phyloP scores from a whole-genome alignment of 176 grass and related monocot species.

The Zea luxurians region DNA sequence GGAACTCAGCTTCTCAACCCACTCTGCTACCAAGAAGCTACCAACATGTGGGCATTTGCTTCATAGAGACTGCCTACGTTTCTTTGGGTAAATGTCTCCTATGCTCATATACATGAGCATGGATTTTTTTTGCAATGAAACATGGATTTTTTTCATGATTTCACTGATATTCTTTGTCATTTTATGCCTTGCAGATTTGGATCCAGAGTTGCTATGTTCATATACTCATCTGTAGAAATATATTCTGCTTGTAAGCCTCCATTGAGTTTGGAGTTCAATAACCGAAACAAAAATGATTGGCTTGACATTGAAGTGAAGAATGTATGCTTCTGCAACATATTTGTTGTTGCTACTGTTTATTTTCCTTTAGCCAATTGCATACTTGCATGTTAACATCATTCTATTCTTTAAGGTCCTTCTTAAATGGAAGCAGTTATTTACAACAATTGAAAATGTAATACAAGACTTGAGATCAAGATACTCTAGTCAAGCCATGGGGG shows the following conservation, averaged over 20 bases:
- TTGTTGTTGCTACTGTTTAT: conserved; percentile 17
- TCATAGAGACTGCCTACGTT: conserved; percentile 86
- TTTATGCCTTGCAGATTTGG: conserved; percentile 62
- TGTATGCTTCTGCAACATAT: conserved; percentile 55
- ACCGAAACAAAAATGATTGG: conserved; percentile 62
- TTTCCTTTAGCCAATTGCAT: conserved; percentile 30
- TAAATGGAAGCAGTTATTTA: conserved; percentile 62
- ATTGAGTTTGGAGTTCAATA: conserved; percentile 64
- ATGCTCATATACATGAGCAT: conserved; percentile 6
- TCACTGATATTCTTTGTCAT: conserved; percentile 2
- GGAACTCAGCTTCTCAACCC: conserved; percentile 90
- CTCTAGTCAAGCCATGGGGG: conserved; percentile 29
- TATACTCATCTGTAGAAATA: conserved; percentile 82
- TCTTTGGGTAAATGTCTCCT: conserved; percentile 78
- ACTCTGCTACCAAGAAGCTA: conserved; percentile 75
- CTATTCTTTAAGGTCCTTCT: conserved; percentile 62
- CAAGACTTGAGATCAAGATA: conserved; percentile 56
- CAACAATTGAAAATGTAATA: conserved; percentile 52
- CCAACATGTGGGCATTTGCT: conserved; percentile 78
- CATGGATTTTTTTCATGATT: conserved; percentile 1
- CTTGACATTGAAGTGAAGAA: conserved; percentile 58
- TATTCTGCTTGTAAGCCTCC: conserved; percentile 83
- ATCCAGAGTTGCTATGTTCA: conserved; percentile 80
- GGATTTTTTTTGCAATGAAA: conserved; percentile 10
- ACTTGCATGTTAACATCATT: conserved; percentile 36